Evolutionary conservation across 768 basidiomycete species (phyloP), one percentile per base, ranked within the genome.

Genomic region (Strobilomyces dryophilus): DNA sequence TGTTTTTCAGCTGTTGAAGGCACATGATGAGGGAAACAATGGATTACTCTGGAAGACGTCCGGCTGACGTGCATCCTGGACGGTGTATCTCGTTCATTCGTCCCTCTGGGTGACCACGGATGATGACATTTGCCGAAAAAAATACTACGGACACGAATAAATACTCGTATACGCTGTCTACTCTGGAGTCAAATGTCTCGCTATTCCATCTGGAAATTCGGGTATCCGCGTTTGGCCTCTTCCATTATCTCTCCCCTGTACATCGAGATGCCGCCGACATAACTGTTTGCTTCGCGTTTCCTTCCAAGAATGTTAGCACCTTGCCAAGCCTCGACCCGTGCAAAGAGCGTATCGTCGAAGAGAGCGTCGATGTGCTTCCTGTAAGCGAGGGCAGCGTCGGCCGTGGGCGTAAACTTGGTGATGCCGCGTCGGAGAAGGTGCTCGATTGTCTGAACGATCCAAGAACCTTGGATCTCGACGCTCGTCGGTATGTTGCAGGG

Each of bases 261-360:
- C 32, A 12, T 50, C 27, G 32, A 21, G 31, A 32, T 11, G 11
- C 31, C 31, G 6, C 0, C 49, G 17, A 12, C 12, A 24, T 57
- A 57, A 24, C 52, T 52, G 24, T 58, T 57, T 4, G 55, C 55
- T 45, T 58, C 55, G 15, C 44, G 32, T 4, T 42, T 39, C 32
- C 48, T 56, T 39, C 54, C 53, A 1, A 53, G 55, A 8, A 57
- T n/a, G 18, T 57, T 58, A 27, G 55, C 54, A 32, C 50, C 57
- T 6, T 45, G 57, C 27, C 35, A 57, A 45, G 50, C 52, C 8
- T 45, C 10, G 37, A 45, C 55, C 42, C 48, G 42, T 17, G 54
- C 46, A 0, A 57, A 14, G 17, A 57, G 32, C 10, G 45, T 56
- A 11, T 31, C 45, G 0, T 34, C 27, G n/a, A 11, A 6, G 31